A percentile compares a stretch with the other conserved stretches of the same genome.
phyloP scores from a whole-genome alignment of 805 yeast species.

The Wickerhamomyces rabaulensis region DNA sequence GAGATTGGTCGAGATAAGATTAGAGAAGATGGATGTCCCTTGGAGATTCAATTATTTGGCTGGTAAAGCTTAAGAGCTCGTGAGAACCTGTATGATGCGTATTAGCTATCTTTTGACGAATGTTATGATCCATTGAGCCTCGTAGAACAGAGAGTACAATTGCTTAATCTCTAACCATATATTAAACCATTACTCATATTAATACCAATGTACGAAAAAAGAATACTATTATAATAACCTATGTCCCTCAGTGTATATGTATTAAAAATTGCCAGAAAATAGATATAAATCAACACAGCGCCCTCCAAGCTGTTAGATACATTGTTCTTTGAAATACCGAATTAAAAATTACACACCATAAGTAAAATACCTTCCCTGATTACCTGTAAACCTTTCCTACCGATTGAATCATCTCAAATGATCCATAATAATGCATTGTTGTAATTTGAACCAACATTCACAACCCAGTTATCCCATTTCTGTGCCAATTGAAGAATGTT shows the following conservation, averaged over 20 bases:
- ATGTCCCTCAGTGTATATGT: too few relatives aligned
- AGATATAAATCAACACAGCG: too few relatives aligned
- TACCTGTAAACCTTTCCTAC: not conserved
- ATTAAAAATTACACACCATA: too few relatives aligned
- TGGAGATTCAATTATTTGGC: constrained; percentile 21
- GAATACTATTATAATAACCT: too few relatives aligned
- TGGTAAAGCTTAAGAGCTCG: not conserved
- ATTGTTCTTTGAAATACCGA: too few relatives aligned
- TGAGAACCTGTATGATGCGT: too few relatives aligned
- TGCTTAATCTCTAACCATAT: too few relatives aligned
- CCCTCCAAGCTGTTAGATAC: too few relatives aligned
- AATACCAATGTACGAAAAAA: too few relatives aligned
- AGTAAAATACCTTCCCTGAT: not conserved
- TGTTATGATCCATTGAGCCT: not conserved
- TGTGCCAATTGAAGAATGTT: not conserved
- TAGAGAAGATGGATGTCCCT: constrained; percentile 60
- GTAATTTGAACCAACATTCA: constrained; percentile 4
- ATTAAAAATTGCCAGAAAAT: too few relatives aligned
- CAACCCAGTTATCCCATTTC: constrained; percentile 8
- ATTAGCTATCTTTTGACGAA: not conserved
- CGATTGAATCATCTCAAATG: constrained; percentile 1
- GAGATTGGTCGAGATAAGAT: constrained; percentile 50
- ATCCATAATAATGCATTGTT: constrained; percentile 12
- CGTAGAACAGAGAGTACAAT: too few relatives aligned
- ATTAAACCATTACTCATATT: too few relatives aligned